Evolutionary conservation across 2,329 filamentous ascomycete genomes (phyloP), one percentile per base, ranked within the genome.

Genomic region (Cladosporium sp.): DNA sequence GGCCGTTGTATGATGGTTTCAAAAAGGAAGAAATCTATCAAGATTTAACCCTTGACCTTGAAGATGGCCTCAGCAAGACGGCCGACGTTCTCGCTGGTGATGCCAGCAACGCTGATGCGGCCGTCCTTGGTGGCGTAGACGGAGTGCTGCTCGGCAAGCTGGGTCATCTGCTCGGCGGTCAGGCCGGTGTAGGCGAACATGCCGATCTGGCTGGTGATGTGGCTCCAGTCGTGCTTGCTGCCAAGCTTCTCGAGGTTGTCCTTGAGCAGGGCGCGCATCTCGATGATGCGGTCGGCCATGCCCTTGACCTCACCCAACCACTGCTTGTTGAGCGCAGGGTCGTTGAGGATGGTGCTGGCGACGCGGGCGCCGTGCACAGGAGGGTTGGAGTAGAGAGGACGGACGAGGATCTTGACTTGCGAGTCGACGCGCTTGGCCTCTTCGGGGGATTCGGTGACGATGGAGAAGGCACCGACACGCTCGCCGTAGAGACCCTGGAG

Each of bases 171-270:
- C 78, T 93, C 88, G 58, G 92, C 81, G 69, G 83, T 93, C 70
- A 99, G 81, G 63, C 94, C 94, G 55, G 94, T 99, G 84, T 96
- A 99, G 69, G 94, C 93, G 73, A 99, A 99, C 94, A 99, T 99
- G 80, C 94, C 94, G 71, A 99, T 99, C 77, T 96, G 91, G 78
- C 84, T 92, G 67, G 94, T 97, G 79, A 99, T 99, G 83, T 99
- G 94, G 75, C 88, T 90, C 94, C 94, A 99, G 82, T 97, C 90
- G 78, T 95, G 91, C 84, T 92, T 92, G 82, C 89, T 94, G 74
- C 93, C 93, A 63, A 97, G 86, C 78, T 89, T 88, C 85, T 97
- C 90, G 58, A 99, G 87, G 81, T 97, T 95, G 70, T 91, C 85
- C 84, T 94, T 95, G 73, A 99, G 87, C 58, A 96, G 85, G 62